A percentile compares a stretch with the other conserved stretches of the same genome.
These are phyloP conservation scores for Wickerhamomyces silvicola DNA, from an alignment of 805 yeast species.

Conservation along the genomic window DNA sequence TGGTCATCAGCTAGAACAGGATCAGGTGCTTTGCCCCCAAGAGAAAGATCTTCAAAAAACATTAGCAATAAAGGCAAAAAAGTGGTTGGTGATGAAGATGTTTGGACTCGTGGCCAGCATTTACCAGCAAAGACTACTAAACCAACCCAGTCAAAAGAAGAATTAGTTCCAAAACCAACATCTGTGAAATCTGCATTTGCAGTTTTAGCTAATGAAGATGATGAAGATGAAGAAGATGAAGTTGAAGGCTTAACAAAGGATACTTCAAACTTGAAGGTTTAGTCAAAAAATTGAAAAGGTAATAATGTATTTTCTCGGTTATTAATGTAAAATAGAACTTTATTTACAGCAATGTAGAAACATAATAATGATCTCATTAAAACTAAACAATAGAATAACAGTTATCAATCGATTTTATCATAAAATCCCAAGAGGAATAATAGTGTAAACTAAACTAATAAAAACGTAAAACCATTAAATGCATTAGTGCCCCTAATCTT, in stretches of 20 bases:
- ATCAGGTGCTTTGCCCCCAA: constrained; percentile 15
- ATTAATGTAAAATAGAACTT: too few species aligned
- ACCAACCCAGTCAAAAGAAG: constrained; percentile 9
- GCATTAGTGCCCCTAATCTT: too few species aligned
- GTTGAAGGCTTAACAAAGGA: constrained; percentile 14
- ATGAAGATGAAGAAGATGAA: constrained; percentile 40
- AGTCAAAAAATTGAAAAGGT: too few species aligned
- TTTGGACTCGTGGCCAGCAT: constrained; percentile 23
- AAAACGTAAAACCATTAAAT: too few species aligned
- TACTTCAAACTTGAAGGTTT: constrained; percentile 23
- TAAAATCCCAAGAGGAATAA: too few species aligned
- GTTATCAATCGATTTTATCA: too few species aligned
- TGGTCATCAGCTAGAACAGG: too few species aligned
- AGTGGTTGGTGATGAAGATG: constrained; percentile 20
- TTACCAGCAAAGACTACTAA: constrained; percentile 10
- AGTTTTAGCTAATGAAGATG: constrained; percentile 46
- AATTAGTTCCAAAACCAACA: constrained; percentile 20
- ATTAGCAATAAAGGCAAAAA: constrained; percentile 13
- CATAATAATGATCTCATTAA: too few species aligned
- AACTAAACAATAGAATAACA: too few species aligned
- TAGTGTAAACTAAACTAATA: too few species aligned
- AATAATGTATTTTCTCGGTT: too few species aligned
- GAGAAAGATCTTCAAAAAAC: constrained; percentile 33
- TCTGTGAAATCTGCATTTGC: constrained; percentile 41
- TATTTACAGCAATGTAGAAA: too few species aligned